A percentile compares a stretch with the other conserved stretches of the same genome.
These are phyloP conservation scores for Aspergillus texensis DNA, from an alignment of 2,329 filamentous ascomycete species.

Conservation along the genomic window DNA sequence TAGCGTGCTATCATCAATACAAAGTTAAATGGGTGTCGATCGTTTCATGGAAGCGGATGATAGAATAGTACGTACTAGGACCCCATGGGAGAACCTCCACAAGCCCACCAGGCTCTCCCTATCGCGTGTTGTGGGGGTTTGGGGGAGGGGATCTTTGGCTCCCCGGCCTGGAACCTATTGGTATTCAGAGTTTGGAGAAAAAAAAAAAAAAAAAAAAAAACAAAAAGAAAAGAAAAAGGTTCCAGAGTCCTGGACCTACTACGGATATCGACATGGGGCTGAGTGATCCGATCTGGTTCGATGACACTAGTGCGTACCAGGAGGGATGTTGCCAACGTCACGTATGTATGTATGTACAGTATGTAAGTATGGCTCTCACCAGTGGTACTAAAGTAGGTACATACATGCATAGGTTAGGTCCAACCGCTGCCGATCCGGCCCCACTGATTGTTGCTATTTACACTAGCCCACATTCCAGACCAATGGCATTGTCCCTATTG, in stretches of 20 bases:
- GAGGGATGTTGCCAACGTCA: not conserved
- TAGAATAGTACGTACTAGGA: too few species aligned
- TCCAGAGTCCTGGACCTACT: not conserved
- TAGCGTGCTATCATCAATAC: slow-evolving; percentile 3
- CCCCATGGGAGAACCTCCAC: not conserved
- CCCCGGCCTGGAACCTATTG: too few species aligned
- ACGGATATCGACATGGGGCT: not conserved
- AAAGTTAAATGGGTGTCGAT: slow-evolving; percentile 7
- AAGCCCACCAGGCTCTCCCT: not conserved
- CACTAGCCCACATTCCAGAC: slow-evolving; percentile 16
- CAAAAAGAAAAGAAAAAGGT: too few species aligned
- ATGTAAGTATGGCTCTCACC: not conserved
- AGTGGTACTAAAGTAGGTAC: slow-evolving; percentile 15
- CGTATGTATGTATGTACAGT: not conserved
- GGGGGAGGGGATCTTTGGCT: not conserved
- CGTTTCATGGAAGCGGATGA: not conserved
- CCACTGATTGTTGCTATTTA: slow-evolving; percentile 6
- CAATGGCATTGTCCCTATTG: slow-evolving; percentile 21
- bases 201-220: too few species aligned
- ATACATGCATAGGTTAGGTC: slow-evolving; percentile 15
- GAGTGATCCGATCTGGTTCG: not conserved
- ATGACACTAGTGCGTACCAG: not conserved
- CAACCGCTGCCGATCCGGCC: slow-evolving; percentile 13
- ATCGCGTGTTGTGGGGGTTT: not conserved
- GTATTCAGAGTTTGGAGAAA: too few species aligned